Percentiles rank a stretch among this genome's conserved stretches.
These are phyloP conservation scores for Saccharomycopsis schoenii DNA, from an alignment of 805 yeast genomes.

Conservation along the genomic window DNA sequence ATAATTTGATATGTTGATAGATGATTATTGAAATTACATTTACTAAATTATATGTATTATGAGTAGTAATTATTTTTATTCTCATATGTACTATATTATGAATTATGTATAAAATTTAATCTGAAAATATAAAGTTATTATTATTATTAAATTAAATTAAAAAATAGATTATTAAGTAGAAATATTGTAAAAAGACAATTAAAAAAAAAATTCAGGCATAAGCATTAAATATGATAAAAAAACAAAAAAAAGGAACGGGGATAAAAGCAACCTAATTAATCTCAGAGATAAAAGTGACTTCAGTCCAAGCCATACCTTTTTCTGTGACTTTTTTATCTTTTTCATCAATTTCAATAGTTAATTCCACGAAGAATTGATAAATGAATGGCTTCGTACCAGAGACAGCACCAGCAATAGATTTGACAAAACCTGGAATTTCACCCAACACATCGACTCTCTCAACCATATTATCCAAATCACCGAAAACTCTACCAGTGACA, in stretches of 20 bases:
- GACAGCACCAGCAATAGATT: constrained; percentile 85
- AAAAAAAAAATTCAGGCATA: background rate
- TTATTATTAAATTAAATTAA: too few species aligned
- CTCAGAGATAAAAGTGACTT: constrained; percentile 65
- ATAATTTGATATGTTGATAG: too few species aligned
- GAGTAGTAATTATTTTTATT: background rate
- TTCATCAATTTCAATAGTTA: constrained; percentile 38
- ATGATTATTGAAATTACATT: too few species aligned
- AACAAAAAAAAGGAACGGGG: background rate
- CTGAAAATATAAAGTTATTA: too few species aligned
- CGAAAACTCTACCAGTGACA: constrained; percentile 43
- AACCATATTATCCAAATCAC: constrained; percentile 51
- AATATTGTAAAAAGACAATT: background rate
- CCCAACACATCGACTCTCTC: constrained; percentile 98
- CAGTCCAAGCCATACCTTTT: constrained; percentile 60
- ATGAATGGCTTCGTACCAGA: constrained; percentile 96
- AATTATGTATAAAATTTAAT: too few species aligned
- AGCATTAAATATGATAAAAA: background rate
- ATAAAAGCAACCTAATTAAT: background rate
- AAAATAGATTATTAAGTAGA: background rate
- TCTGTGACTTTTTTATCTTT: constrained; percentile 35
- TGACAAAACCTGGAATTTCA: constrained; percentile 90
- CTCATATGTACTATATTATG: background rate
- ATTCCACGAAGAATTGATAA: constrained; percentile 74
- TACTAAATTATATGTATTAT: too few species aligned